These are phyloP conservation scores for Candida anutae DNA, from an alignment of 1,139 yeast genomes.

Conservation along the genomic window DNA sequence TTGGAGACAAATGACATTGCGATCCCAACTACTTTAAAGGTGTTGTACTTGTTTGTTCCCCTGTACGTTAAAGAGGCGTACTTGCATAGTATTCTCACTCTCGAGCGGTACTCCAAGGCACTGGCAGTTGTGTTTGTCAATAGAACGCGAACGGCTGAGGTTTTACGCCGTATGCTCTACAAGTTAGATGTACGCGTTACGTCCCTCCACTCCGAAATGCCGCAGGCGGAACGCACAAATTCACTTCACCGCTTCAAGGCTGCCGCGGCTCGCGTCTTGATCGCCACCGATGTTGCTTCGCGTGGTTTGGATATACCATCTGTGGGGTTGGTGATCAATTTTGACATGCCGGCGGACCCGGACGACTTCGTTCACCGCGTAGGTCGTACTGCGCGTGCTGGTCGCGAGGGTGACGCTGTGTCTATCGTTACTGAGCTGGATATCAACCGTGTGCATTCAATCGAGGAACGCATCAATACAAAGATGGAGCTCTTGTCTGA, in stretches of 20 bases:
- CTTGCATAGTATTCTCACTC: constrained; percentile 57
- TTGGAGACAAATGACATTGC: constrained; percentile 69
- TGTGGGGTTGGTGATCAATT: constrained; percentile 83
- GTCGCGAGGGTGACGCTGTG: constrained; percentile 50
- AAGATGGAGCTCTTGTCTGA: constrained; percentile 69
- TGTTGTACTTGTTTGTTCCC: constrained; percentile 56
- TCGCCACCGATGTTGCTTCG: constrained; percentile 95
- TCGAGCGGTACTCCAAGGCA: constrained; percentile 53
- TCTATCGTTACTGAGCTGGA: constrained; percentile 83
- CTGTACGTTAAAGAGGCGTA: constrained; percentile 89
- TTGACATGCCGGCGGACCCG: constrained; percentile 92
- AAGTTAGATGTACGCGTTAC: constrained; percentile 74
- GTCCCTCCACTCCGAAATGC: constrained; percentile 91
- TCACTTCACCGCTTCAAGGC: constrained; percentile 90
- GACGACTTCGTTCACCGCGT: constrained; percentile 96
- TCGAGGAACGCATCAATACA: constrained; percentile 74
- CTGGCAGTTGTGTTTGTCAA: constrained; percentile 87
- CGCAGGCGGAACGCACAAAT: constrained; percentile 83
- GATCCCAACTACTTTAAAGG: constrained; percentile 64
- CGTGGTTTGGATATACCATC: constrained; percentile 96
- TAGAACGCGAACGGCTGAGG: constrained; percentile 84
- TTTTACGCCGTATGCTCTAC: constrained; percentile 67
- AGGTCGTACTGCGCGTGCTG: constrained; percentile 99
- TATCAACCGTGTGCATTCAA: constrained; percentile 70
- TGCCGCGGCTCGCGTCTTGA: constrained; percentile 82